A percentile compares a stretch with the other conserved stretches of the same genome.
phyloP scores from a whole-genome alignment of 2,329 filamentous ascomycete genomes.

The Lasiodiplodia hormozganensis region DNA sequence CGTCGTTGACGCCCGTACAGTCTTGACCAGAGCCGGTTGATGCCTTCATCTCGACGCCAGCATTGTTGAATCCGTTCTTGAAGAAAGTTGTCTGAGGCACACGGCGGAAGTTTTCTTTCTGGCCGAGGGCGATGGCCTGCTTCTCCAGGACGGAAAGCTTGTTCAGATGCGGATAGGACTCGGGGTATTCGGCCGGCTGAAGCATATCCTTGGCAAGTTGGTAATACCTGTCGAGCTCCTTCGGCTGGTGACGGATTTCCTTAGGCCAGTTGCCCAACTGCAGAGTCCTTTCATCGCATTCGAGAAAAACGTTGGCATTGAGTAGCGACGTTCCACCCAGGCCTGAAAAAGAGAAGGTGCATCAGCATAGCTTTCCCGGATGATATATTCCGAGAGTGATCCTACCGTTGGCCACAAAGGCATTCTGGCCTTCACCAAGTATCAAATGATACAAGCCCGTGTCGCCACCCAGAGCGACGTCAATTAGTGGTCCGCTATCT shows the following conservation, averaged over 20 bases:
- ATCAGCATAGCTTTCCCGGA: not conserved
- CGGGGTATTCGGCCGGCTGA: slow-evolving; percentile 65
- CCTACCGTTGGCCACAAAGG: slow-evolving; percentile 64
- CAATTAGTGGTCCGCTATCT: slow-evolving; percentile 49
- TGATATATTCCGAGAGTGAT: too few relatives aligned
- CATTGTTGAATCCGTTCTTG: slow-evolving; percentile 64
- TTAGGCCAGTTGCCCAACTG: slow-evolving; percentile 64
- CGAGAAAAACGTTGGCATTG: slow-evolving; percentile 72
- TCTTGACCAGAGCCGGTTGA: slow-evolving; percentile 69
- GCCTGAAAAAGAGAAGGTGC: slow-evolving; percentile 43
- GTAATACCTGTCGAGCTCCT: slow-evolving; percentile 62
- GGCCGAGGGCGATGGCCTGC: slow-evolving; percentile 62
- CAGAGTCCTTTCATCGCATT: slow-evolving; percentile 63
- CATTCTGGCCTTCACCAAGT: slow-evolving; percentile 69
- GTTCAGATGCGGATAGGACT: slow-evolving; percentile 63
- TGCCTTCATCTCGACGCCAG: slow-evolving; percentile 68
- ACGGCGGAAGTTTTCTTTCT: slow-evolving; percentile 61
- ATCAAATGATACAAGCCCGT: slow-evolving; percentile 70
- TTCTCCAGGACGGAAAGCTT: slow-evolving; percentile 65
- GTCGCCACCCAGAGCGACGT: slow-evolving; percentile 58
- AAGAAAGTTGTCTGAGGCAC: slow-evolving; percentile 71
- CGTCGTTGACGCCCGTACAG: slow-evolving; percentile 69
- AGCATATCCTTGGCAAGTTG: slow-evolving; percentile 62
- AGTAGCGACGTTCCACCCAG: slow-evolving; percentile 71
- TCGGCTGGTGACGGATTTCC: slow-evolving; percentile 56